Base-by-base conservation (phyloP, 805 yeast genomes). In the Yamadazyma laniorum region DNA sequence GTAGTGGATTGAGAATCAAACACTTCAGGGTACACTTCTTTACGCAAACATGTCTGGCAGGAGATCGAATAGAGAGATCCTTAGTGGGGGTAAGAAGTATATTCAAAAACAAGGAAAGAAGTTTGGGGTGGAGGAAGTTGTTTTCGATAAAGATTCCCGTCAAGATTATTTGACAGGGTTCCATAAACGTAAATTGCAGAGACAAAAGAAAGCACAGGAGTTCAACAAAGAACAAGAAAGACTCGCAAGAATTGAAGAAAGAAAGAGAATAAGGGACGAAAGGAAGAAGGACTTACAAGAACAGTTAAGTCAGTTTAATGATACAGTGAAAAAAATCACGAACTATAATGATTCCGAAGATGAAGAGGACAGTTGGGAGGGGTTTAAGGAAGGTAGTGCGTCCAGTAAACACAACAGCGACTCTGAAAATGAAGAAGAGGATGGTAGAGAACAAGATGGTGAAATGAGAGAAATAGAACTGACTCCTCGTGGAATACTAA, bases 131-230 rank as follows among this genome's bases (percentile, higher is more conserved):
- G 90, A 78, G 18, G 96, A 88, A 58, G 95, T 93, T 19, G 79
- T 76, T 2, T 93, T 89, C 58, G 93, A 93, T 61, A 77, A 79
- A 46, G 85, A 75, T 14, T 75, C 84, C n/a, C 67, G 97, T 57
- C 64, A 72, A 59, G 95, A 91, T 44, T 91, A 80, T 59, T 66
- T 91, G 49, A 91, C 97, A 3, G 99, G 99, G 28, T 91, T 91
- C 61, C 98, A 93, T 61, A 91, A 91, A 65, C 77, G 99, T 55
- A 91, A 91, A 58, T 58, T 91, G 13, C 85, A 85, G 54, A 75
- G 98, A 59, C 85, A 85, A 63, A 90, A 88, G 65, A 80, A 82
- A 47, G 98, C 97, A 0, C 80, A 78, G 49, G 86, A 77, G 43
- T 80, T 71, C 51, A 77, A 76, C 35, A 80, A 82, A 50, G 96